phyloP scores from a whole-genome alignment of 305 asterid species.

The Striga hermonthica region DNA sequence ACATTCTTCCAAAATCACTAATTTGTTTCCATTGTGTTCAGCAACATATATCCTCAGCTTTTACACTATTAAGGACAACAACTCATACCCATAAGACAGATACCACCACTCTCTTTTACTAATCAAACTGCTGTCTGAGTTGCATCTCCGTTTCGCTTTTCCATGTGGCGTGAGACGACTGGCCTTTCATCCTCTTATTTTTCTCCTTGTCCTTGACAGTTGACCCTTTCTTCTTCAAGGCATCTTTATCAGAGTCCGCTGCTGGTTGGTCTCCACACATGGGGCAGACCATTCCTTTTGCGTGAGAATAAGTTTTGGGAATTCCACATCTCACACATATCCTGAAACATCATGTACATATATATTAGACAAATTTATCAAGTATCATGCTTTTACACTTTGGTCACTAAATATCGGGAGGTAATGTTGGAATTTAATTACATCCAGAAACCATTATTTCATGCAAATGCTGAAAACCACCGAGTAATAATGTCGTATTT shows the following conservation, averaged over 20 bases:
- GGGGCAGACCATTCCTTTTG: constrained; percentile 77
- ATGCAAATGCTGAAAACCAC: neutral
- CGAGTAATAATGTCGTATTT: neutral
- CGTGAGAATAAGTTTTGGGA: constrained; percentile 70
- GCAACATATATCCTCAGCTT: no score
- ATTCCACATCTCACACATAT: constrained; percentile 79
- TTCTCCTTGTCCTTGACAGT: constrained; percentile 84
- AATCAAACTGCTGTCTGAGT: constrained; percentile 92
- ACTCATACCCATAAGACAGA: no score
- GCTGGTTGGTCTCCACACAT: constrained; percentile 67
- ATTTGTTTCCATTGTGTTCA: no score
- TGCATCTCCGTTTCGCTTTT: constrained; percentile 97
- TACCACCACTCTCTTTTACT: constrained; percentile 23
- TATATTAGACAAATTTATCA: neutral
- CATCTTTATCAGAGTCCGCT: constrained; percentile 48
- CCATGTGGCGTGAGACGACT: constrained; percentile 92
- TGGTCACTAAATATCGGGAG: neutral
- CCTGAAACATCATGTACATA: constrained; percentile 37
- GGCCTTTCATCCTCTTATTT: constrained; percentile 91
- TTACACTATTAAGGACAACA: no score
- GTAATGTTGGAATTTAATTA: neutral
- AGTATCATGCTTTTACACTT: neutral
- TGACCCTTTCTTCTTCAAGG: constrained; percentile 65
- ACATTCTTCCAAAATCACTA: no score
- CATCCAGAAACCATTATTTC: neutral